Evolutionary conservation across 352 stramenopile species (phyloP).

Genomic region (Phytophthora sp.): DNA sequence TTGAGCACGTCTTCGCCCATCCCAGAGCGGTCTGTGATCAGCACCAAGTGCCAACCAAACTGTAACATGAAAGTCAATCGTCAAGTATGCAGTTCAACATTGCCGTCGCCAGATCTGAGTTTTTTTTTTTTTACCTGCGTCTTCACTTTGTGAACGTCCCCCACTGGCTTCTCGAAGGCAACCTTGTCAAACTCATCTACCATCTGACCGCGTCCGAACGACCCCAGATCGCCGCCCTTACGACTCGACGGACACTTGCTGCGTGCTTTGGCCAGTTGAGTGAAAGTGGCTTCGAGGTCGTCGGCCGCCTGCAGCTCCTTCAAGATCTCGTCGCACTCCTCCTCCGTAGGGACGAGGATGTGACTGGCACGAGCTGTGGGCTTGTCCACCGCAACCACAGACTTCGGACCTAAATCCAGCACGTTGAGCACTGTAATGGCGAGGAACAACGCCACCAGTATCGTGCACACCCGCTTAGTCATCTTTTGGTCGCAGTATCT

Average conservation of each 20-base stretch:
- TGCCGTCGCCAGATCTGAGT: neutral
- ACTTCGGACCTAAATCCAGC: conserved; percentile 31
- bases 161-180: conserved; percentile 72
- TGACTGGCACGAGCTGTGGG: conserved; percentile 73
- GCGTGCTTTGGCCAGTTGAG: conserved; percentile 50
- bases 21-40: conserved; percentile 67
- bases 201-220: conserved; percentile 80
- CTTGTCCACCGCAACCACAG: conserved; percentile 25
- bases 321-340: conserved; percentile 59
- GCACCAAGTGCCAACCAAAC: conserved; percentile 87
- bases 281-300: conserved; percentile 58
- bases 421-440: conserved; percentile 38
- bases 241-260: conserved; percentile 74
- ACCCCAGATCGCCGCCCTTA: conserved; percentile 74
- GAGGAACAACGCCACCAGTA: conserved; percentile 43
- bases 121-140: conserved; percentile 52
- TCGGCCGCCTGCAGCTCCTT: conserved; percentile 50
- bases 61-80: conserved; percentile 31
- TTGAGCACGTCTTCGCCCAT: conserved; percentile 39
- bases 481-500: conserved; percentile 21
- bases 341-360: conserved; percentile 75
- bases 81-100: neutral
- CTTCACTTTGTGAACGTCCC: conserved; percentile 78
- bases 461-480: conserved; percentile 39
- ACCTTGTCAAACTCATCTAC: conserved; percentile 77